Conservation (phyloP, 164 flowering plant species). For the Sextonia rubra region DNA sequence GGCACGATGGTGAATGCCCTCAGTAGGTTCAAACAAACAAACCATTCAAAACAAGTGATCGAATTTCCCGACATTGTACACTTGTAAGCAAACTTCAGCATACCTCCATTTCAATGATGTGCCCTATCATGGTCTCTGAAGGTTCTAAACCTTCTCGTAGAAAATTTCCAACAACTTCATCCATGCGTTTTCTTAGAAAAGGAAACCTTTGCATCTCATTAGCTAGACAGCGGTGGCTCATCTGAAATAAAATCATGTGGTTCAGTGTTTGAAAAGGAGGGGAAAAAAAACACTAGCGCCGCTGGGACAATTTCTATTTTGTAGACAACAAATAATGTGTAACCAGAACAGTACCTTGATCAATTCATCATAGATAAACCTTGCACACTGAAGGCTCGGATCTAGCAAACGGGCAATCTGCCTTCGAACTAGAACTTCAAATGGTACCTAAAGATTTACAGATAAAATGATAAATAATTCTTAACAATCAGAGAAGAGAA, state of each 20-base stretch:
- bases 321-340: constrained; percentile 5
- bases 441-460: constrained; percentile 59
- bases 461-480: constrained; percentile 3
- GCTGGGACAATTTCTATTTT: not conserved
- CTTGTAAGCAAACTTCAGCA: not conserved
- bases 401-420: constrained; percentile 87
- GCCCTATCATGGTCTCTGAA: constrained; percentile 85
- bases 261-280: constrained; percentile 3
- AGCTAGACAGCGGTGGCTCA: constrained; percentile 76
- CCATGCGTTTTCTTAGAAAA: constrained; percentile 79
- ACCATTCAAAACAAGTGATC: not conserved
- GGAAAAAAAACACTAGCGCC: not conserved
- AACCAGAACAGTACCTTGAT: constrained; percentile 50
- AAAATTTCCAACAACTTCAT: constrained; percentile 80
- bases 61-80: not conserved
- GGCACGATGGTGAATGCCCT: not conserved
- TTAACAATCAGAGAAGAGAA: not conserved
- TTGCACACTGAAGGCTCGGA: constrained; percentile 96
- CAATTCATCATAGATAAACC: constrained; percentile 85
- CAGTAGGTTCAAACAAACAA: not conserved
- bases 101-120: constrained; percentile 98
- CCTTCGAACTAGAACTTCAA: constrained; percentile 85
- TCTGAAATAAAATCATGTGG: constrained; percentile 38
- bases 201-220: constrained; percentile 85
- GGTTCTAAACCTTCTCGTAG: constrained; percentile 84